Percentiles rank a stretch among this genome's conserved stretches.
These are phyloP conservation scores for Parathielavia appendiculata DNA, from an alignment of 495 filamentous ascomycete genomes.

Conservation along the genomic window DNA sequence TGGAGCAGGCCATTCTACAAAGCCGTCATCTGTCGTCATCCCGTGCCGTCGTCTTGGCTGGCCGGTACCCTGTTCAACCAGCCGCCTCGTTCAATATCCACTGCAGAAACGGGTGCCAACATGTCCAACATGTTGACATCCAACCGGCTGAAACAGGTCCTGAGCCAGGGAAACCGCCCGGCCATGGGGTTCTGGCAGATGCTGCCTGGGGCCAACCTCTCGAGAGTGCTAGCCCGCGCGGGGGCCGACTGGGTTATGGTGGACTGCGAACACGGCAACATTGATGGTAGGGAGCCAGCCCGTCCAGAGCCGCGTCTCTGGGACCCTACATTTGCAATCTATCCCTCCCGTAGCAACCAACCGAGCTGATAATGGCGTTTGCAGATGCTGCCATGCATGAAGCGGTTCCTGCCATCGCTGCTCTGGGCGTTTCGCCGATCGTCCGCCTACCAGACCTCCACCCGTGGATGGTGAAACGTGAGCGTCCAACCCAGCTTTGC, in stretches of 20 bases:
- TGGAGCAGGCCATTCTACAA: not conserved
- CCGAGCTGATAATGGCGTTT: conserved; percentile 17
- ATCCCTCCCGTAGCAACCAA: not conserved
- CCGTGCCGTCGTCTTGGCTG: not conserved
- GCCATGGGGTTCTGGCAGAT: conserved; percentile 70
- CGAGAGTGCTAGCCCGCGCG: conserved; percentile 60
- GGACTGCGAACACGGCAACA: conserved; percentile 74
- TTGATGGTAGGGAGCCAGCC: conserved; percentile 52
- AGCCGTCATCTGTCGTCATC: not conserved
- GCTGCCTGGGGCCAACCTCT: conserved; percentile 66
- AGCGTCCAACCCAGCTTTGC: conserved; percentile 24
- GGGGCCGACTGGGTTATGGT: conserved; percentile 72
- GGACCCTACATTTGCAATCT: not conserved
- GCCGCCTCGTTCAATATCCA: conserved; percentile 12
- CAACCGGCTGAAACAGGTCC: conserved; percentile 57
- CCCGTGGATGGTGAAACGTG: conserved; percentile 67
- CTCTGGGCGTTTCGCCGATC: conserved; percentile 60
- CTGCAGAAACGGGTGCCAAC: conserved; percentile 24
- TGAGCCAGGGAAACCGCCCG: conserved; percentile 50
- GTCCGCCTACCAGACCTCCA: conserved; percentile 63
- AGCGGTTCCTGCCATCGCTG: conserved; percentile 66
- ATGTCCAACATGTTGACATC: conserved; percentile 51
- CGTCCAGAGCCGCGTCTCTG: not conserved
- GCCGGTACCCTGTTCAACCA: not conserved
- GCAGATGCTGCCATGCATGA: conserved; percentile 77